These are phyloP conservation scores for Botrytis sinoallii DNA, from an alignment of 2,329 filamentous ascomycete genomes.

Conservation along the genomic window DNA sequence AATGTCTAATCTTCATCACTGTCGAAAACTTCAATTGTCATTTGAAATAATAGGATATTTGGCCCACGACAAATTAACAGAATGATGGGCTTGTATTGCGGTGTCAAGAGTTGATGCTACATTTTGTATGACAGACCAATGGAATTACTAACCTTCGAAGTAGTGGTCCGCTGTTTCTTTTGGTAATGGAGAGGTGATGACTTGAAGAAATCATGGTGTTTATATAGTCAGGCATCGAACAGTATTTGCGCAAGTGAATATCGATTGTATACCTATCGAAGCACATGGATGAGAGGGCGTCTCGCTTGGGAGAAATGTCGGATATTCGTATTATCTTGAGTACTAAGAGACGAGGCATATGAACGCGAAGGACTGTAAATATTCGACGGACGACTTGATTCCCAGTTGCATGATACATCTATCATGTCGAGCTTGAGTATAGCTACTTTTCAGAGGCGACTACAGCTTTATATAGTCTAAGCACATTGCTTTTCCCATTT, in stretches of 20 bases:
- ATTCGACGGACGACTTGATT: not conserved
- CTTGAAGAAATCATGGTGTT: too few species aligned
- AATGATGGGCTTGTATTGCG: too few species aligned
- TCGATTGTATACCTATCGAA: not conserved
- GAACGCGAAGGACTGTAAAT: not conserved
- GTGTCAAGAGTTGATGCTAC: too few species aligned
- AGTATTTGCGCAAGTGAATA: not conserved
- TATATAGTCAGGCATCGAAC: not conserved
- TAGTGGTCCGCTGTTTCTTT: not conserved
- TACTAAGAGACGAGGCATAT: not conserved
- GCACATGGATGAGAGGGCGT: not conserved
- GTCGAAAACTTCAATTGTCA: too few species aligned
- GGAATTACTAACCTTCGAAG: too few species aligned
- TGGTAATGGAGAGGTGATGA: not conserved
- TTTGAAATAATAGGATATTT: too few species aligned
- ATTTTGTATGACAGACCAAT: too few species aligned
- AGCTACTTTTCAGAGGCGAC: not conserved
- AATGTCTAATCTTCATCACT: too few species aligned
- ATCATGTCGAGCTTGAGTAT: not conserved
- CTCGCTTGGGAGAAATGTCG: not conserved
- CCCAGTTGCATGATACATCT: not conserved
- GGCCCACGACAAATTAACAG: too few species aligned
- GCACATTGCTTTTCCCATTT: not conserved
- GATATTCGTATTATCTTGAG: not conserved
- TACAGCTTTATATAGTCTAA: not conserved